Conservation (phyloP, 73 alveolate species). For the Halteria grandinella region DNA sequence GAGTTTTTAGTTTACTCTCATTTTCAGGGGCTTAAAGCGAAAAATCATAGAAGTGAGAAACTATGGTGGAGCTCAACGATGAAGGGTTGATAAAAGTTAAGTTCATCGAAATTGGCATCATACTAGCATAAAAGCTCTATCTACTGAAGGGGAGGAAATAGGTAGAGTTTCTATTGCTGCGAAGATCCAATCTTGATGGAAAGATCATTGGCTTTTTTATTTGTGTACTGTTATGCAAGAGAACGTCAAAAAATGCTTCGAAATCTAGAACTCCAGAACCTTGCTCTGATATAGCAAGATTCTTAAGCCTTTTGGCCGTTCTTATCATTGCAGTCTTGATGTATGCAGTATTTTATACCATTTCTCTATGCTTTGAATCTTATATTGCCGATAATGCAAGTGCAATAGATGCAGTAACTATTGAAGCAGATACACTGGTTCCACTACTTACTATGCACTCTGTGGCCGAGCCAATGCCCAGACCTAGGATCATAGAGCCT, state of each 20-base stretch:
- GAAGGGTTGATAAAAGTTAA: slow-evolving; percentile 51
- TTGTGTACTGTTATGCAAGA: not conserved
- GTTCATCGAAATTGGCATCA: slow-evolving; percentile 40
- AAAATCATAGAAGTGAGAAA: slow-evolving; percentile 7
- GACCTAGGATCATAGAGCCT: slow-evolving; percentile 29
- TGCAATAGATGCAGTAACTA: slow-evolving; percentile 68
- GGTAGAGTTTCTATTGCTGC: slow-evolving; percentile 26
- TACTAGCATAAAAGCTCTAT: slow-evolving; percentile 17
- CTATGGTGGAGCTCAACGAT: not conserved
- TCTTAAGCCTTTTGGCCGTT: slow-evolving; percentile 40
- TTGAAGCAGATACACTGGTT: slow-evolving; percentile 69
- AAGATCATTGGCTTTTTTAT: not conserved
- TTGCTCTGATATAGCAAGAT: slow-evolving; percentile 52
- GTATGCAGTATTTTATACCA: slow-evolving; percentile 42
- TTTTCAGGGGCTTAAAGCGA: too few species aligned
- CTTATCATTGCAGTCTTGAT: slow-evolving; percentile 51
- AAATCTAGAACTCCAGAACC: slow-evolving; percentile 69
- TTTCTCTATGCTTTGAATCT: not conserved
- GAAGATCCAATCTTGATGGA: slow-evolving; percentile 46
- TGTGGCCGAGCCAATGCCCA: not conserved
- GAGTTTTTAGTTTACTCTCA: not conserved
- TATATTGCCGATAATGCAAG: slow-evolving; percentile 31
- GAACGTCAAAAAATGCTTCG: not conserved
- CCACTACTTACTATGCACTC: slow-evolving; percentile 60
- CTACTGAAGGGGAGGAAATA: slow-evolving; percentile 50